These are phyloP conservation scores for Nannochloris sp. DNA, from an alignment of 139 green algal species.

Conservation along the genomic window DNA sequence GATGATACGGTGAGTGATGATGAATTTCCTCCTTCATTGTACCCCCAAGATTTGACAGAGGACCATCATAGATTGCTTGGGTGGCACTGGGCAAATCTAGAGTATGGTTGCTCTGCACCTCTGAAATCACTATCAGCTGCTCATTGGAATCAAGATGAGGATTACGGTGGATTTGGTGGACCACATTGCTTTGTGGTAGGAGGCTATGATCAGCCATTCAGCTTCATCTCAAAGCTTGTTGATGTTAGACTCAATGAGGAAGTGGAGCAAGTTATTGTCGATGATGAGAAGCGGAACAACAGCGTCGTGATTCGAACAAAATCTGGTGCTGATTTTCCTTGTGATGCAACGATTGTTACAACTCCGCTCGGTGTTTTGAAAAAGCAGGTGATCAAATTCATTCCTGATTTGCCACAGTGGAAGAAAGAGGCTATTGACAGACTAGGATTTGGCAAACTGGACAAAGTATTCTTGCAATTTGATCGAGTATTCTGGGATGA, in stretches of 20 bases:
- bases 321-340: conserved; percentile 30
- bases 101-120: conserved; percentile 75
- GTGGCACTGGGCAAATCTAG: conserved; percentile 82
- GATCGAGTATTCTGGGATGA: conserved; percentile 66
- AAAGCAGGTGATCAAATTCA: conserved; percentile 49
- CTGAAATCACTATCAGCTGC: conserved; percentile 40
- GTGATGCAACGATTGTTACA: conserved; percentile 55
- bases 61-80: conserved; percentile 44
- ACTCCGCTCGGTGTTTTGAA: conserved; percentile 66
- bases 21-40: neutral
- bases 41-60: conserved; percentile 12
- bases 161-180: conserved; percentile 80
- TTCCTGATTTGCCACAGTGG: conserved; percentile 56
- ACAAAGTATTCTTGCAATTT: conserved; percentile 86
- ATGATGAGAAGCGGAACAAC: neutral
- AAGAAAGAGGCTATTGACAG: conserved; percentile 57
- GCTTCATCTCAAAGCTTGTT: conserved; percentile 19
- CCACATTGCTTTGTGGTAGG: conserved; percentile 77
- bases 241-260: conserved; percentile 31
- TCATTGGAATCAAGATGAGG: conserved; percentile 83
- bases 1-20: neutral
- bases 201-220: conserved; percentile 41
- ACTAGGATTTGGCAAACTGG: conserved; percentile 74
- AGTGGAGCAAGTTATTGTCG: conserved; percentile 16
- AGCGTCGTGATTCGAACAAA: conserved; percentile 12